A percentile compares a stretch with the other conserved stretches of the same genome.
Evolutionary conservation across 1,139 yeast genomes (phyloP).

Genomic region (Taphrina pruni): DNA sequence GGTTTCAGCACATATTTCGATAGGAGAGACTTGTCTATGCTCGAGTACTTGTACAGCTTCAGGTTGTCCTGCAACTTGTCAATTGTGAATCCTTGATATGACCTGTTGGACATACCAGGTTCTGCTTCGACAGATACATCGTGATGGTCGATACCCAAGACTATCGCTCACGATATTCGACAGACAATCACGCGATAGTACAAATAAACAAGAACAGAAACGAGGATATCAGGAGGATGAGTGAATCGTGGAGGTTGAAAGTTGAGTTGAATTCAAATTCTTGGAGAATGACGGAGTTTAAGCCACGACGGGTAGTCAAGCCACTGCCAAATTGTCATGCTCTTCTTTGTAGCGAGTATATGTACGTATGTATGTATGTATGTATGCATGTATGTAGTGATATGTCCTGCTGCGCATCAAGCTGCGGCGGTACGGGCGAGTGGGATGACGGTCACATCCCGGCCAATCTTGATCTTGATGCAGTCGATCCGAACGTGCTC

Average conservation of each 20-base stretch:
- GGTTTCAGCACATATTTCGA: conserved; percentile 69
- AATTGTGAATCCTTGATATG: neutral
- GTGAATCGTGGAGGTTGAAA: neutral
- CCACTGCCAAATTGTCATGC: too few species aligned
- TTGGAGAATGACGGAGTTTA: neutral
- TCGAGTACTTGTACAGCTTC: conserved; percentile 39
- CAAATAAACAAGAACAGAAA: neutral
- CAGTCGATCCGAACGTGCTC: conserved; percentile 4
- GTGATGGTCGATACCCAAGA: neutral
- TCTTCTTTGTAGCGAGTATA: too few species aligned
- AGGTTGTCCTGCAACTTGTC: conserved; percentile 32
- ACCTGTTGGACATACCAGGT: conserved; percentile 13
- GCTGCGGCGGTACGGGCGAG: neutral
- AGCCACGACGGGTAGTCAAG: too few species aligned
- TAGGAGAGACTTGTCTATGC: conserved; percentile 66
- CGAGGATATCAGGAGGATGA: too few species aligned
- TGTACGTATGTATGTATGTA: too few species aligned
- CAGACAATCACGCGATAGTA: too few species aligned
- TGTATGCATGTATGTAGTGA: too few species aligned
- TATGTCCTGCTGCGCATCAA: too few species aligned
- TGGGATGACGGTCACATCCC: conserved; percentile 11
- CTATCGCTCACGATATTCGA: neutral
- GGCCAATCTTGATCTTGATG: conserved; percentile 22
- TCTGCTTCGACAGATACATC: conserved; percentile 35
- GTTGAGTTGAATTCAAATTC: neutral